A percentile compares a stretch with the other conserved stretches of the same genome.
Evolutionary conservation across 2,329 filamentous ascomycete species (phyloP).

Genomic region (Colletotrichum orchidophilum): DNA sequence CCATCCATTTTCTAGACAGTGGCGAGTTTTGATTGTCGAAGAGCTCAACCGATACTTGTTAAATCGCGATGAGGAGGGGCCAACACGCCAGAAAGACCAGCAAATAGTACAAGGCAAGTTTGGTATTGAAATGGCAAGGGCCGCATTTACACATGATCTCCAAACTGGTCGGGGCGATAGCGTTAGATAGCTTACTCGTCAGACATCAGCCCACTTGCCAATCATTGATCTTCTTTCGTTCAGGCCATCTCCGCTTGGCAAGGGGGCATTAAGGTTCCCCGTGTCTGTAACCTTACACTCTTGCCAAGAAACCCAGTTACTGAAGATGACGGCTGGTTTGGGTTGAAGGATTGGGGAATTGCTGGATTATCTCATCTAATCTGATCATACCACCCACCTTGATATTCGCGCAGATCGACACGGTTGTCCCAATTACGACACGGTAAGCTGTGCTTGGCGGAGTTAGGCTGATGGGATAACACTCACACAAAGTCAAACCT

Average conservation of each 20-base stretch:
- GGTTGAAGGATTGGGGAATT: not conserved
- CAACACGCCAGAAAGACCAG: not conserved
- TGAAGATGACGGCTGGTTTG: not conserved
- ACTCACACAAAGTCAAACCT: not conserved
- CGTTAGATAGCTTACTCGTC: conserved; percentile 11
- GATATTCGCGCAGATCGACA: not conserved
- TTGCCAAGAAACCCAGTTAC: not conserved
- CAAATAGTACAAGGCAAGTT: not conserved
- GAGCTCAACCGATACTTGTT: not conserved
- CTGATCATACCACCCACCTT: not conserved
- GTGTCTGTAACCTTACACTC: not conserved
- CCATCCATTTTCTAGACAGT: conserved; percentile 14
- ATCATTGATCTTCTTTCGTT: not conserved
- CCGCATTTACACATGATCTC: not conserved
- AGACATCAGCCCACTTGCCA: not conserved
- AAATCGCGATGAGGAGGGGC: not conserved
- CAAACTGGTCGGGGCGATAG: conserved; percentile 8
- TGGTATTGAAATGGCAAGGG: not conserved
- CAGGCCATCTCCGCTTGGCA: not conserved
- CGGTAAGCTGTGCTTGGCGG: not conserved
- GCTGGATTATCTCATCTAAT: conserved; percentile 16
- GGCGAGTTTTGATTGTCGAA: not conserved
- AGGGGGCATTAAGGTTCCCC: not conserved
- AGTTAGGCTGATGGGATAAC: not conserved
- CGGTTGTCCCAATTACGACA: not conserved